phyloP scores from a whole-genome alignment of 129 eudicot genomes.

The Pittosporum tobira region DNA sequence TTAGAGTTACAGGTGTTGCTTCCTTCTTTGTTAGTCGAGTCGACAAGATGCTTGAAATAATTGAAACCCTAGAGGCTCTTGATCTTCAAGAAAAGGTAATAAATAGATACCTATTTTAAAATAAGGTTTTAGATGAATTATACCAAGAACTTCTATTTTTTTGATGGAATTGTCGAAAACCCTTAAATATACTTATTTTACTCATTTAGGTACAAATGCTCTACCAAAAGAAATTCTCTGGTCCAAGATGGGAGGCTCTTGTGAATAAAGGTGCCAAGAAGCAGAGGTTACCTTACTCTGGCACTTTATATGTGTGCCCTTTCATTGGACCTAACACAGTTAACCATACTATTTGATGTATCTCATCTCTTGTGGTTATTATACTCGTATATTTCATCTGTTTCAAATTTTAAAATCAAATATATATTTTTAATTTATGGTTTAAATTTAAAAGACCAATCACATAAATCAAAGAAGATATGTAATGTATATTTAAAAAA shows the following conservation, averaged over 20 bases:
- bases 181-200: not conserved
- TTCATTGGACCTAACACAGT: conserved; percentile 97
- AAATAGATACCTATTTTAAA: not conserved
- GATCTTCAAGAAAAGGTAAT: conserved; percentile 92
- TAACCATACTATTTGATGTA: conserved; percentile 27
- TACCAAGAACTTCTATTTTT: no score
- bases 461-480: no score
- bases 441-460: no score
- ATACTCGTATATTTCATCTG: no score
- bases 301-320: conserved; percentile 90
- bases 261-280: conserved; percentile 98
- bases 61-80: conserved; percentile 96
- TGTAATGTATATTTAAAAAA: no score
- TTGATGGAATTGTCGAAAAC: not conserved
- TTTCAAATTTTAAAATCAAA: not conserved
- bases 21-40: conserved; percentile 99
- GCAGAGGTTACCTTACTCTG: conserved; percentile 91
- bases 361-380: no score
- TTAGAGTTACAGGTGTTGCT: conserved; percentile 94
- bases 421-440: no score
- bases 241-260: conserved; percentile 99
- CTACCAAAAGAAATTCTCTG: conserved; percentile 96
- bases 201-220: conserved; percentile 85
- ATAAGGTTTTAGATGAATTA: no score
- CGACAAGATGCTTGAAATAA: conserved; percentile 94